These are phyloP conservation scores for Rhododendron griersonianum DNA, from an alignment of 148 eudicot genomes.

Conservation along the genomic window DNA sequence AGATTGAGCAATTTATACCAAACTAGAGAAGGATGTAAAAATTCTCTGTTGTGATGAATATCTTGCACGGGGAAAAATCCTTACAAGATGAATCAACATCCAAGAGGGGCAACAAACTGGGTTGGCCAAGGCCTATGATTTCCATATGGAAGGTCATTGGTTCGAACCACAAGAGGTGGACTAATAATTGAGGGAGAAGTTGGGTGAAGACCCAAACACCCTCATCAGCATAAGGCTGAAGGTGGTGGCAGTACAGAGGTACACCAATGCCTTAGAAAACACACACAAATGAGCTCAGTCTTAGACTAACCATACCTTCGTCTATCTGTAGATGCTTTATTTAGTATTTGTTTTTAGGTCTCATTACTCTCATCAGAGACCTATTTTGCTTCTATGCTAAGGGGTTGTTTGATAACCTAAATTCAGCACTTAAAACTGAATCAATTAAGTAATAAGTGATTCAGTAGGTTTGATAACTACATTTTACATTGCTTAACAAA, in stretches of 20 bases:
- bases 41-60: not conserved
- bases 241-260: not conserved
- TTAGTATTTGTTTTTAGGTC: constrained; percentile 33
- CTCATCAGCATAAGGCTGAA: not conserved
- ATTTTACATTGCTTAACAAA: too few species aligned
- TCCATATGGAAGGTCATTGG: not conserved
- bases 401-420: too few species aligned
- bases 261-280: not conserved
- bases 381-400: not conserved
- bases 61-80: not conserved
- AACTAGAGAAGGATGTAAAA: not conserved
- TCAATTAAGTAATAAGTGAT: too few species aligned
- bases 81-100: too few species aligned
- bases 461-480: too few species aligned
- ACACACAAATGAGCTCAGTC: not conserved
- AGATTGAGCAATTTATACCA: not conserved
- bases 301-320: not conserved
- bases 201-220: not conserved
- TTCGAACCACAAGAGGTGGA: not conserved
- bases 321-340: not conserved
- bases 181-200: not conserved
- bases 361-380: not conserved
- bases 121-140: not conserved
- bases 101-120: not conserved
- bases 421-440: too few species aligned